Percentiles rank a stretch among this genome's conserved stretches.
Conservation (phyloP, 2,329 filamentous ascomycete species). For the Exophiala aquamarina region DNA sequence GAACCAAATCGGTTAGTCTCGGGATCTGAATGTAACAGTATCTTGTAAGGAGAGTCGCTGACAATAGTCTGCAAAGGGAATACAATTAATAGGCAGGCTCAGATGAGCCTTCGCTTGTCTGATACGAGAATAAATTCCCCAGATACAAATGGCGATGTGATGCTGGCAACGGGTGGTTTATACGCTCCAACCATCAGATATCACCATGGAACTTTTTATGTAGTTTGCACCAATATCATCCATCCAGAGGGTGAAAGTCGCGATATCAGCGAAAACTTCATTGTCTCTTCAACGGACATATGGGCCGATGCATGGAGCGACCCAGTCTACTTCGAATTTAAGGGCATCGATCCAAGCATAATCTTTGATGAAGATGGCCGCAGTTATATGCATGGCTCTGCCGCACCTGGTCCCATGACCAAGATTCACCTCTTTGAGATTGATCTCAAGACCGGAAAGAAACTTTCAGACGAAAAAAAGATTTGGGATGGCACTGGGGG, state of each 20-base stretch:
- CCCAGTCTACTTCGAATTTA: conserved; percentile 38
- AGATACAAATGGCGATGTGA: conserved; percentile 21
- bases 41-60: not conserved
- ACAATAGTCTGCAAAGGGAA: conserved; percentile 27
- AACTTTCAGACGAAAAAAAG: conserved; percentile 32
- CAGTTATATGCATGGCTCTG: conserved; percentile 37
- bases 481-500: conserved; percentile 50
- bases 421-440: conserved; percentile 30
- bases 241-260: conserved; percentile 22
- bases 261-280: conserved; percentile 33
- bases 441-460: conserved; percentile 35
- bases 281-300: conserved; percentile 44
- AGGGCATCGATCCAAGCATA: conserved; percentile 49
- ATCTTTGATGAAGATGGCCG: conserved; percentile 45
- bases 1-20: conserved; percentile 33
- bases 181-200: conserved; percentile 52
- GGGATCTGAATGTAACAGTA: too few species aligned
- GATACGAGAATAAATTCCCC: conserved; percentile 28
- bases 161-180: conserved; percentile 34
- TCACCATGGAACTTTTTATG: conserved; percentile 45
- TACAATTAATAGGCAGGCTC: conserved; percentile 34
- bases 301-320: conserved; percentile 47
- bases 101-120: conserved; percentile 37
- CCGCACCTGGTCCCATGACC: conserved; percentile 24
- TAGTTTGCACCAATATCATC: conserved; percentile 45